Evolutionary conservation across 1,139 yeast species (phyloP).

Genomic region (Kurtzmaniella quercitrusa): DNA sequence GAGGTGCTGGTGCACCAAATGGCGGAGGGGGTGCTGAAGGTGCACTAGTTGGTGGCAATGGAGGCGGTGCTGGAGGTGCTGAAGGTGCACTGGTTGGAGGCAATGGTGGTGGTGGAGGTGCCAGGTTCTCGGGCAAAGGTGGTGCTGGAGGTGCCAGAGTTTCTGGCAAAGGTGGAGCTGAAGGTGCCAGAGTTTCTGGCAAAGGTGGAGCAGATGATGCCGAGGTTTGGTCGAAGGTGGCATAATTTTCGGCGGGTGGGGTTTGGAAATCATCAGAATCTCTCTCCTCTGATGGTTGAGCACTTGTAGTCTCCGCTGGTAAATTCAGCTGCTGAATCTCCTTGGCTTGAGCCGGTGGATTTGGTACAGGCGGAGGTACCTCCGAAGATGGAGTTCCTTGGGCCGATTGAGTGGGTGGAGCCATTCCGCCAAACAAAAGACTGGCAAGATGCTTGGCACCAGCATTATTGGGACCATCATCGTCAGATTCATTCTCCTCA

Average conservation of each 20-base stretch:
- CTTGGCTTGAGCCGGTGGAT: slow-evolving; percentile 4
- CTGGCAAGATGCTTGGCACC: slow-evolving; percentile 65
- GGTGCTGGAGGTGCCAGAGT: slow-evolving; percentile 14
- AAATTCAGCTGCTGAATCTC: neutral
- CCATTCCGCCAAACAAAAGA: slow-evolving; percentile 60
- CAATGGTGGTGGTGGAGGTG: slow-evolving; percentile 21
- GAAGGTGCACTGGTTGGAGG: slow-evolving; percentile 17
- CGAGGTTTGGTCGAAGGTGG: slow-evolving; percentile 9
- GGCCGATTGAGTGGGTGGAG: slow-evolving; percentile 45
- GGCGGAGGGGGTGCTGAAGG: slow-evolving; percentile 16
- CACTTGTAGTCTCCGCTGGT: neutral
- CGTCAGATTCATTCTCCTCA: slow-evolving; percentile 50
- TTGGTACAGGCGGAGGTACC: slow-evolving; percentile 8
- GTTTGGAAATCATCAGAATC: slow-evolving; percentile 10
- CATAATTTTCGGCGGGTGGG: slow-evolving; percentile 8
- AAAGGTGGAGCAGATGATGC: slow-evolving; percentile 19
- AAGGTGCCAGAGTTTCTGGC: slow-evolving; percentile 12
- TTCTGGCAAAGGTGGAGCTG: slow-evolving; percentile 9
- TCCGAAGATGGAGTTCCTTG: slow-evolving; percentile 16
- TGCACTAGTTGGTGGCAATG: slow-evolving; percentile 17
- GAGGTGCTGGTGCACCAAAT: slow-evolving; percentile 16
- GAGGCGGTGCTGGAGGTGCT: slow-evolving; percentile 30
- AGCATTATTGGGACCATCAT: slow-evolving; percentile 43
- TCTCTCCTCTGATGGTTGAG: slow-evolving; percentile 1
- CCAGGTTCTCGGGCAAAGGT: slow-evolving; percentile 11